Evolutionary conservation across 495 filamentous ascomycete genomes (phyloP).

Genomic region (Daldinia loculata): DNA sequence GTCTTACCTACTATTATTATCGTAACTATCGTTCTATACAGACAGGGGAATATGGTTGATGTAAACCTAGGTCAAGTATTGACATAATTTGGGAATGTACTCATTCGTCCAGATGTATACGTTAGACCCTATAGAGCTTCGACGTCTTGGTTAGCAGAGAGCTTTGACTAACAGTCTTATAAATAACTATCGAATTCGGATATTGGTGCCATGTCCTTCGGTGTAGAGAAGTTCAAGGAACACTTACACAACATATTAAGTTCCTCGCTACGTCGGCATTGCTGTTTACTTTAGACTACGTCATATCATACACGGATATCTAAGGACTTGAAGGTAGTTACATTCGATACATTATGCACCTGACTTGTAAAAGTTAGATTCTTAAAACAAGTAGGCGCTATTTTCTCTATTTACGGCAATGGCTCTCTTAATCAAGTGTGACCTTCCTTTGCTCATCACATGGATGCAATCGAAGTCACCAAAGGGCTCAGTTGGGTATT

Average conservation of each 20-base stretch:
- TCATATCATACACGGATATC: neutral
- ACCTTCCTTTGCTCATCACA: conserved; percentile 1
- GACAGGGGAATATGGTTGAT: neutral
- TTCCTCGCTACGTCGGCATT: neutral
- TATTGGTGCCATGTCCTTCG: neutral
- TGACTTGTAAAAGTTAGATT: neutral
- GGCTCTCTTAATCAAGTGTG: neutral
- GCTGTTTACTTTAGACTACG: neutral
- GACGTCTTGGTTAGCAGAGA: neutral
- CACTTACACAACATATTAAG: neutral
- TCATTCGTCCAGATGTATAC: neutral
- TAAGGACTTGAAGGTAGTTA: neutral
- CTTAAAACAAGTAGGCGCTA: neutral
- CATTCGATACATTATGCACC: neutral
- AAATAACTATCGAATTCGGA: neutral
- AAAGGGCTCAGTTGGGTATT: conserved; percentile 1
- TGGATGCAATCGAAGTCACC: neutral
- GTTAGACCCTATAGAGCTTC: too few species aligned
- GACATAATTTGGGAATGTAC: neutral
- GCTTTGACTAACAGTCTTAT: neutral
- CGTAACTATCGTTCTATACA: neutral
- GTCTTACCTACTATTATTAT: conserved; percentile 3
- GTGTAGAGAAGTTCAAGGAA: neutral
- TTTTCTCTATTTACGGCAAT: neutral
- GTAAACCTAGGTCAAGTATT: neutral